Percentiles rank a stretch among this genome's conserved stretches.
Evolutionary conservation across 345 rosid genomes (phyloP).

Genomic region (Aquilaria malaccensis): DNA sequence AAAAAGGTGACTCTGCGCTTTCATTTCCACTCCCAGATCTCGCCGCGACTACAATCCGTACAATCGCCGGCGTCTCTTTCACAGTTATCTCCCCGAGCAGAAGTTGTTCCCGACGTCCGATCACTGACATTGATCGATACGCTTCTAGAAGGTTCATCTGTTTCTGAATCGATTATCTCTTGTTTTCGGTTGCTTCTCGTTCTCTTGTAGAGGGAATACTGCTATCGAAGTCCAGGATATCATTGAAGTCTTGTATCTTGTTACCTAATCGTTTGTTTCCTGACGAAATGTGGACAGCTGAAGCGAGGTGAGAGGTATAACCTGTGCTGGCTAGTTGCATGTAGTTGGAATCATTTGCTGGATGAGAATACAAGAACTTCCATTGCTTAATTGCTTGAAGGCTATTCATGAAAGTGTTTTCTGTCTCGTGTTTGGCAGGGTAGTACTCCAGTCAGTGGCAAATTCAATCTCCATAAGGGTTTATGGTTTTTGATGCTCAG

Average conservation of each 20-base stretch:
- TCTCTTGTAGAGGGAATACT: neutral
- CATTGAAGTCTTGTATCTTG: neutral
- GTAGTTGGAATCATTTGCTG: neutral
- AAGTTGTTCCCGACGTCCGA: slow-evolving; percentile 6
- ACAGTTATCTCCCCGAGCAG: slow-evolving; percentile 2
- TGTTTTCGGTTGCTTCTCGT: slow-evolving; percentile 3
- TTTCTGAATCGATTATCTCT: neutral
- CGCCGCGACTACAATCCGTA: slow-evolving; percentile 20
- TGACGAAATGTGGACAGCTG: neutral
- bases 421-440: slow-evolving; percentile 9
- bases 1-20: neutral
- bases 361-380: neutral
- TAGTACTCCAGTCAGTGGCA: neutral
- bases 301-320: neutral
- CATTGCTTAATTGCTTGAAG: neutral
- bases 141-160: slow-evolving; percentile 1
- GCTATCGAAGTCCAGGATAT: slow-evolving; percentile 7
- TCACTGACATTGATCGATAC: slow-evolving; percentile 2
- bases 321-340: neutral
- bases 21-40: slow-evolving; percentile 19
- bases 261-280: neutral
- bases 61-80: slow-evolving; percentile 20
- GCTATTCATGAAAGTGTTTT: too few relatives aligned
- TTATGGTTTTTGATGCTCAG: neutral
- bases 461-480: neutral